These are phyloP conservation scores for Pichia inconspicua DNA, from an alignment of 1,139 yeast species.

Conservation along the genomic window DNA sequence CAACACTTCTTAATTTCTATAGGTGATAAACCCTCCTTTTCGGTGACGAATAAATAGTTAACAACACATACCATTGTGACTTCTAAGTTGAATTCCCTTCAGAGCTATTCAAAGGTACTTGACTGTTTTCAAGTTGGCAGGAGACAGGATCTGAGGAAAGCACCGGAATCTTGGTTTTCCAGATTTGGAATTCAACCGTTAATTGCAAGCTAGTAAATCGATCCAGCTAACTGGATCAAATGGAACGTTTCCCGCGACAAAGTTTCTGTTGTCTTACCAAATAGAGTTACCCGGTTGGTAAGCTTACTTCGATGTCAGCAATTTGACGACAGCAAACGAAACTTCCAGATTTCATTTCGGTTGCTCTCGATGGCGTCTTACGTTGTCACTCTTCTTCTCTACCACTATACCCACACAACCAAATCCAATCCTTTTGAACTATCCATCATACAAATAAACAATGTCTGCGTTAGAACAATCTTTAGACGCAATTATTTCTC, in stretches of 20 bases:
- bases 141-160: too few relatives aligned
- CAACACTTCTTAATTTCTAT: not conserved
- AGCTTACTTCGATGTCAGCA: too few relatives aligned
- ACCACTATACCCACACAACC: not conserved
- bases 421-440: not conserved
- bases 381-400: too few relatives aligned
- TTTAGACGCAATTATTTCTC: slow-evolving; percentile 85
- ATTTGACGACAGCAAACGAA: too few relatives aligned
- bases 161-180: too few relatives aligned
- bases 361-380: not conserved
- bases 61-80: slow-evolving; percentile 2
- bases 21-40: not conserved
- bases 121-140: too few relatives aligned
- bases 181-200: too few relatives aligned
- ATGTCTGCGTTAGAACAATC: slow-evolving; percentile 85
- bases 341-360: not conserved
- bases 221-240: too few relatives aligned
- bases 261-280: not conserved
- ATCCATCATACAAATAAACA: slow-evolving; percentile 19
- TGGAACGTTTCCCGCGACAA: not conserved
- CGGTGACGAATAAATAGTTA: slow-evolving; percentile 41
- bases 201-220: too few relatives aligned
- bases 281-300: not conserved
- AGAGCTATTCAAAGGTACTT: not conserved
- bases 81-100: not conserved